Evolutionary conservation across 2,329 filamentous ascomycete species (phyloP).

Genomic region (Helminthosporium solani): DNA sequence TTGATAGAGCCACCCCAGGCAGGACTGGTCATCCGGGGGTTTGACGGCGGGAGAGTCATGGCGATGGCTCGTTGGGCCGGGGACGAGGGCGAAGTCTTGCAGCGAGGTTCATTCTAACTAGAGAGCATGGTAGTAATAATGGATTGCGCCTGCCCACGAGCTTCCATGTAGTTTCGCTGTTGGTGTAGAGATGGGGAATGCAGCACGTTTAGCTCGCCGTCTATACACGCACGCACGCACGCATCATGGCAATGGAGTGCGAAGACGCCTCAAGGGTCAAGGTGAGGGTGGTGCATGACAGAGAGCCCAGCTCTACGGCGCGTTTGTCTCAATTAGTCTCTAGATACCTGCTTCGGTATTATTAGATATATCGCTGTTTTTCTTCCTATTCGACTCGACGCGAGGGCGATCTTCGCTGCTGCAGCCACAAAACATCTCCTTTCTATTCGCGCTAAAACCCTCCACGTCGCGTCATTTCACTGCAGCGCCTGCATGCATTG

Average conservation of each 20-base stretch:
- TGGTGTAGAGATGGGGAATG: slow-evolving; percentile 1
- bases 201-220: background rate
- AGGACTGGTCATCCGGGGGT: slow-evolving; percentile 46
- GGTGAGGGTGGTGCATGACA: slow-evolving; percentile 3
- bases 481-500: no score
- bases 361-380: no score
- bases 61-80: slow-evolving; percentile 12
- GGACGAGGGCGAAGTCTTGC: slow-evolving; percentile 11
- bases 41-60: slow-evolving; percentile 44
- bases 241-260: background rate
- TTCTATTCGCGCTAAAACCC: no score
- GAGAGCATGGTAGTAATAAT: slow-evolving; percentile 15
- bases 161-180: background rate
- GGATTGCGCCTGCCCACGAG: background rate
- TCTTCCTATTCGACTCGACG: no score
- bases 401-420: no score
- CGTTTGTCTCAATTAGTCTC: no score
- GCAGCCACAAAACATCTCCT: no score
- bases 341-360: no score
- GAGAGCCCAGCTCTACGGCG: background rate
- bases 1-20: slow-evolving; percentile 42
- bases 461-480: no score
- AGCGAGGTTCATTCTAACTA: slow-evolving; percentile 14
- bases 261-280: background rate
- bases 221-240: no score